Evolutionary conservation across 805 yeast species (phyloP).

Genomic region (Candida nitratophila): DNA sequence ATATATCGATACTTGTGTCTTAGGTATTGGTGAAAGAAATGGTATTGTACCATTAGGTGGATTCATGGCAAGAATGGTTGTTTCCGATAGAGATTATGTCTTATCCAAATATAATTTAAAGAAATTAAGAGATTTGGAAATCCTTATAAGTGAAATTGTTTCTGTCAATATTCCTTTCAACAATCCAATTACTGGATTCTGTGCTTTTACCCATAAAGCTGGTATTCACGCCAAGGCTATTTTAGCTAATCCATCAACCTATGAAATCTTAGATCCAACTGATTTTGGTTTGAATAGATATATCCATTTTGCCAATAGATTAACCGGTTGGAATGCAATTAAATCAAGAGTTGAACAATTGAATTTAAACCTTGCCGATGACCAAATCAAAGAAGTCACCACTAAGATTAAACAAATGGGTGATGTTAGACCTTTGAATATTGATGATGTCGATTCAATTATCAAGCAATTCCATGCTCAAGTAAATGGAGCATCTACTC

Average conservation of each 20-base stretch:
- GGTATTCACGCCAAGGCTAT: constrained; percentile 60
- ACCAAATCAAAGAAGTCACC: constrained; percentile 51
- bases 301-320: constrained; percentile 53
- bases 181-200: constrained; percentile 58
- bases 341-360: constrained; percentile 55
- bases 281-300: constrained; percentile 58
- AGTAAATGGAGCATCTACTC: constrained; percentile 13
- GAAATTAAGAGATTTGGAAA: constrained; percentile 51
- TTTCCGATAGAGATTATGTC: constrained; percentile 53
- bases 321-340: constrained; percentile 60
- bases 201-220: constrained; percentile 60
- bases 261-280: constrained; percentile 50
- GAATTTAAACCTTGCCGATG: constrained; percentile 48
- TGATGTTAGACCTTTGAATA: constrained; percentile 51
- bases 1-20: constrained; percentile 49
- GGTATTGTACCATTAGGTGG: constrained; percentile 59
- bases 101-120: constrained; percentile 49
- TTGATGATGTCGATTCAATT: constrained; percentile 55
- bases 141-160: constrained; percentile 52
- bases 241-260: constrained; percentile 56
- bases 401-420: constrained; percentile 49
- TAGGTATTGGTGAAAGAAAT: constrained; percentile 59
- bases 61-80: constrained; percentile 57
- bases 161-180: constrained; percentile 54
- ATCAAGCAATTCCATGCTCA: constrained; percentile 48